phyloP scores from a whole-genome alignment of 2,329 filamentous ascomycete species.

The Pestalotiopsis sp. region DNA sequence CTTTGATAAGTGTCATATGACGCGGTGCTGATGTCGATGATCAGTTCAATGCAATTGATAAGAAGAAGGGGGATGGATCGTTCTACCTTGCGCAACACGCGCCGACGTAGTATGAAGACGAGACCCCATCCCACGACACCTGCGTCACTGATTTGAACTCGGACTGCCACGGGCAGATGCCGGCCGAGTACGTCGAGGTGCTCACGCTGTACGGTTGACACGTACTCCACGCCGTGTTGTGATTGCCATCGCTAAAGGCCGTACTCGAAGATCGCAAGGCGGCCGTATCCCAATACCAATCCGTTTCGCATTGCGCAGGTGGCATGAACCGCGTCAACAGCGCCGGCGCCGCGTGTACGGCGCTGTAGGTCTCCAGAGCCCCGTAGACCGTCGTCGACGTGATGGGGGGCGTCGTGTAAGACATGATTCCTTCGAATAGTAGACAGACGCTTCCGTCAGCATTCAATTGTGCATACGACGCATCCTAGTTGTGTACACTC shows the following conservation, averaged over 20 bases:
- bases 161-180: constrained; percentile 11
- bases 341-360: constrained; percentile 7
- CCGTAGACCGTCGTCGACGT: constrained; percentile 10
- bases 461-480: not conserved
- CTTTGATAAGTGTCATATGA: not conserved
- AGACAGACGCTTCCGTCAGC: not conserved
- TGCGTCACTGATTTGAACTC: constrained; percentile 12
- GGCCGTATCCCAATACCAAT: constrained; percentile 13
- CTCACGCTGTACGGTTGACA: constrained; percentile 12
- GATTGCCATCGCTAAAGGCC: constrained; percentile 10
- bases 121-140: constrained; percentile 6
- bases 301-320: constrained; percentile 6
- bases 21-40: not conserved
- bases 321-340: constrained; percentile 13
- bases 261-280: not conserved
- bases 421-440: not conserved
- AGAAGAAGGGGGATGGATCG: not conserved
- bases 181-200: constrained; percentile 11
- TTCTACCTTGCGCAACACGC: constrained; percentile 13
- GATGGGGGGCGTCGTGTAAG: constrained; percentile 10
- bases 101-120: constrained; percentile 4
- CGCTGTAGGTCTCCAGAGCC: constrained; percentile 1
- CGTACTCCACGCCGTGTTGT: constrained; percentile 12
- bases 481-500: not conserved
- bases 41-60: not conserved